Evolutionary conservation across 2,329 filamentous ascomycete genomes (phyloP).

Genomic region (Fusarium pseudoanthophilum): DNA sequence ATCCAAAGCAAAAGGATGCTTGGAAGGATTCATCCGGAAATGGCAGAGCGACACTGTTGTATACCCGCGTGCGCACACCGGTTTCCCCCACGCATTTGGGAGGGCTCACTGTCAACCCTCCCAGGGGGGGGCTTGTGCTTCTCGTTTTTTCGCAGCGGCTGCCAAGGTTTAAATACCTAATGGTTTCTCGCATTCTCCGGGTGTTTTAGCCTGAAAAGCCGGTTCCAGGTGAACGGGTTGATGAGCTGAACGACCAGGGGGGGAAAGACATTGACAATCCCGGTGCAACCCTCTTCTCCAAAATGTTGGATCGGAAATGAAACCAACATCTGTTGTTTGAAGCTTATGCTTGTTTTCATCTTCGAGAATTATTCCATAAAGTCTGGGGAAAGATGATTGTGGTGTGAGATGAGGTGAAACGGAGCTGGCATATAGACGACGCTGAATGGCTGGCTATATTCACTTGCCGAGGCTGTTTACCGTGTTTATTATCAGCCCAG

Average conservation of each 20-base stretch:
- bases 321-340: neutral
- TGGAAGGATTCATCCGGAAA: constrained; percentile 21
- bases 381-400: neutral
- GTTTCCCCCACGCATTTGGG: constrained; percentile 8
- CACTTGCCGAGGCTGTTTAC: neutral
- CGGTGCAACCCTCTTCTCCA: constrained; percentile 4
- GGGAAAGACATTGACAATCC: neutral
- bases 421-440: neutral
- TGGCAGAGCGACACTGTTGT: neutral
- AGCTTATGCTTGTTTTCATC: neutral
- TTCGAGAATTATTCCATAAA: constrained; percentile 1
- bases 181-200: neutral
- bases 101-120: constrained; percentile 28
- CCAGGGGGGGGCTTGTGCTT: neutral
- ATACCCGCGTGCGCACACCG: neutral
- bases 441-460: neutral
- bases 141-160: neutral
- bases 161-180: constrained; percentile 9
- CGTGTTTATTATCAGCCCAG: neutral
- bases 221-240: constrained; percentile 17
- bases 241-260: constrained; percentile 13
- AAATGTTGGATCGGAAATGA: neutral
- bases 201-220: constrained; percentile 26
- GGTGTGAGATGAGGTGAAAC: neutral
- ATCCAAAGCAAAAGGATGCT: neutral